These are phyloP conservation scores for Lichtheimia hyalospora DNA, from an alignment of 371 early-diverging fungal genomes.

Conservation along the genomic window DNA sequence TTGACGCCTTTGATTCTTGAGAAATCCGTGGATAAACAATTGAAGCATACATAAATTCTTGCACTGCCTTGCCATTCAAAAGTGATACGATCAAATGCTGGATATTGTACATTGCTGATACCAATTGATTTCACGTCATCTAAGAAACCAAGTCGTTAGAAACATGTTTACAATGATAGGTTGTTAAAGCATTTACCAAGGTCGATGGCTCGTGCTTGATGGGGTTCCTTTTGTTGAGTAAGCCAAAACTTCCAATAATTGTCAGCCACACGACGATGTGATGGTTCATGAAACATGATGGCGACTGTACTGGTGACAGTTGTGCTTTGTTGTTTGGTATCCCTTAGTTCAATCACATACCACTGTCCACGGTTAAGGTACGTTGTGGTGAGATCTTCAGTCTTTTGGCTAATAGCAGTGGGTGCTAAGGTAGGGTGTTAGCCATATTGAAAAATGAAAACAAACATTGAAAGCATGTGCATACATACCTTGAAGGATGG, in stretches of 20 bases:
- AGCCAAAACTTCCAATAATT: constrained; percentile 83
- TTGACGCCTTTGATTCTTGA: constrained; percentile 85
- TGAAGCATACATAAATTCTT: constrained; percentile 70
- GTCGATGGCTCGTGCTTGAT: constrained; percentile 66
- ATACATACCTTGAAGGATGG: constrained; percentile 27
- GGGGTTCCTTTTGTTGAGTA: constrained; percentile 65
- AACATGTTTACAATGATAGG: constrained; percentile 1
- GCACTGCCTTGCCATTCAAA: constrained; percentile 78
- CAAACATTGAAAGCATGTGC: constrained; percentile 1
- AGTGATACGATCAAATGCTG: constrained; percentile 70
- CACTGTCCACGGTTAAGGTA: constrained; percentile 55
- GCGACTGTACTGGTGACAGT: constrained; percentile 61
- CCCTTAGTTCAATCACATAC: constrained; percentile 51
- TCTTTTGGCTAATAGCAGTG: constrained; percentile 54
- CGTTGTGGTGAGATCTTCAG: constrained; percentile 50
- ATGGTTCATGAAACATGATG: constrained; percentile 73
- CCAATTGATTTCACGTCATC: constrained; percentile 42
- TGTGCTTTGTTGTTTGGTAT: constrained; percentile 34
- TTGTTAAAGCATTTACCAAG: constrained; percentile 44
- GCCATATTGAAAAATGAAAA: neutral
- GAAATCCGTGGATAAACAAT: constrained; percentile 83
- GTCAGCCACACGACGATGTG: constrained; percentile 66
- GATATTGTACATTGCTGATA: constrained; percentile 52
- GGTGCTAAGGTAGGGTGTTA: constrained; percentile 11
- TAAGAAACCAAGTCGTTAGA: neutral